A percentile compares a stretch with the other conserved stretches of the same genome.
Evolutionary conservation across 768 basidiomycete species (phyloP).

Genomic region (Boletus rubescentipes): DNA sequence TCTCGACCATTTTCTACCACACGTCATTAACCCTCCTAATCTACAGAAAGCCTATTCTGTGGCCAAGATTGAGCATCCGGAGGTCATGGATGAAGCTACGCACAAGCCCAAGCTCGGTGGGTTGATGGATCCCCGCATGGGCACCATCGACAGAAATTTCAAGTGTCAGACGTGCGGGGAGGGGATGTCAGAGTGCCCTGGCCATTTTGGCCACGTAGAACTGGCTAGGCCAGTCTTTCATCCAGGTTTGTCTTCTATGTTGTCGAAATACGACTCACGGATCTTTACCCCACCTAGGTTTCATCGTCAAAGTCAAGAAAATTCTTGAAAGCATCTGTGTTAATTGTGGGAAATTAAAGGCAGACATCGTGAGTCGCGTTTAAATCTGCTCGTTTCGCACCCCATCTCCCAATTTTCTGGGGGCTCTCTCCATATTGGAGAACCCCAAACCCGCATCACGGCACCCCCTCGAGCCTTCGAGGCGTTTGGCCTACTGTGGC

Average conservation of each 20-base stretch:
- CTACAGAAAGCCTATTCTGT: constrained; percentile 96
- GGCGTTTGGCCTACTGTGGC: constrained; percentile 81
- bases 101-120: constrained; percentile 91
- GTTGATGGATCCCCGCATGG: constrained; percentile 97
- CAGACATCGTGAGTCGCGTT: constrained; percentile 90
- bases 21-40: constrained; percentile 19
- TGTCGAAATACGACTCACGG: neutral
- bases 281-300: constrained; percentile 50
- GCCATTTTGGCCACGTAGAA: constrained; percentile 99
- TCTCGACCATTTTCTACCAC: neutral
- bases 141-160: constrained; percentile 95
- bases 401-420: constrained; percentile 96
- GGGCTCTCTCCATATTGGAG: constrained; percentile 94
- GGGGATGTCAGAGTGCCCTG: constrained; percentile 99
- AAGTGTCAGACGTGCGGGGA: constrained; percentile 99
- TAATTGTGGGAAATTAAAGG: constrained; percentile 97
- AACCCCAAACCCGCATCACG: constrained; percentile 93
- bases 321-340: constrained; percentile 98
- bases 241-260: constrained; percentile 60
- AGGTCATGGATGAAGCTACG: constrained; percentile 95
- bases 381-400: constrained; percentile 87
- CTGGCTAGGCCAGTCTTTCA: constrained; percentile 96
- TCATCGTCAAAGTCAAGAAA: constrained; percentile 99
- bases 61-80: constrained; percentile 97
- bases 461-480: constrained; percentile 70